Evolutionary conservation across 31 red algal species (phyloP).

Genomic region (Bonnemaisonia californica): DNA sequence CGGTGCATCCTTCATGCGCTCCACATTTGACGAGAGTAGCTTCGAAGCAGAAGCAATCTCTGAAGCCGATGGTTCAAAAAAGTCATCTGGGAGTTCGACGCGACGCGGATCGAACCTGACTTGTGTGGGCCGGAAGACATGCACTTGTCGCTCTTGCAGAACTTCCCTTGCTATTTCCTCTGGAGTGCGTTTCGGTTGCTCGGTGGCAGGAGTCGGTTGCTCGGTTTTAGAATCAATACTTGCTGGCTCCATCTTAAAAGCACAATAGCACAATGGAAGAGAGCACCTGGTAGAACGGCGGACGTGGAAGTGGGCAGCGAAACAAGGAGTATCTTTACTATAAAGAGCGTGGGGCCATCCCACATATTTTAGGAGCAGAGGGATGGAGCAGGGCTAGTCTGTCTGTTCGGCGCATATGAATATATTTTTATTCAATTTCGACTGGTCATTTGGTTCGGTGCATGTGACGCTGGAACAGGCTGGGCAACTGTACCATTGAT

Average conservation of each 20-base stretch:
- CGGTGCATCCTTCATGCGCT: conserved; percentile 34
- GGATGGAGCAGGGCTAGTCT: too few species aligned
- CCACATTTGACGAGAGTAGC: conserved; percentile 21
- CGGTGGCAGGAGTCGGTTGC: conserved; percentile 1
- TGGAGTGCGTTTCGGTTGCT: conserved; percentile 22
- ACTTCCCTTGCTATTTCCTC: conserved; percentile 49
- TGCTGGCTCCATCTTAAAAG: neutral
- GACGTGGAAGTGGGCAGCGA: too few species aligned
- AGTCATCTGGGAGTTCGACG: conserved; percentile 64
- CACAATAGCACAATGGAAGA: too few species aligned
- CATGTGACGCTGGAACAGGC: too few species aligned
- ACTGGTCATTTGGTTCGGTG: too few species aligned
- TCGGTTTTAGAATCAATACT: neutral
- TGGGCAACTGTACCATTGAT: too few species aligned
- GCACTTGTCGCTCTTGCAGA: conserved; percentile 32
- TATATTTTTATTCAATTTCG: too few species aligned
- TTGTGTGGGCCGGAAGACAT: conserved; percentile 56
- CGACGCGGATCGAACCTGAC: conserved; percentile 47
- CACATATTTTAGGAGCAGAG: too few species aligned
- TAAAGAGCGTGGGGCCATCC: too few species aligned
- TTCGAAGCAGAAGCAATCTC: conserved; percentile 30
- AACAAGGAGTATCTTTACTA: too few species aligned
- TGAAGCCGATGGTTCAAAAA: conserved; percentile 49
- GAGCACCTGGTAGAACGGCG: too few species aligned
- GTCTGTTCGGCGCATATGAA: too few species aligned